These are phyloP conservation scores for Boletus tomentosulus DNA, from an alignment of 768 basidiomycete genomes.

Conservation along the genomic window DNA sequence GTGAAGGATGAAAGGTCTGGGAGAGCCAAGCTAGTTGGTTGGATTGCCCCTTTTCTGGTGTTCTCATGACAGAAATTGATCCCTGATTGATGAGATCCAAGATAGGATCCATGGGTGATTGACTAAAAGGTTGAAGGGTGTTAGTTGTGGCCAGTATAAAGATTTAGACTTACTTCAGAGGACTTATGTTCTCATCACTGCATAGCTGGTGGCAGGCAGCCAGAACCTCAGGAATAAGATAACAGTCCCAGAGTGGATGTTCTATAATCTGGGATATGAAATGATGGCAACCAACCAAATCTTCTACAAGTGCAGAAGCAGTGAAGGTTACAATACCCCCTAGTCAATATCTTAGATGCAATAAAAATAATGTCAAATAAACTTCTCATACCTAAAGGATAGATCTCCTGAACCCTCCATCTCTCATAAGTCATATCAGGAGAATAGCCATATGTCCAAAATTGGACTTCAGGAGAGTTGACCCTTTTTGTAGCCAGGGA, in stretches of 20 bases:
- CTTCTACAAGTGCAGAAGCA: conserved; percentile 51
- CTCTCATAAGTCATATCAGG: conserved; percentile 42
- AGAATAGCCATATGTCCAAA: conserved; percentile 69
- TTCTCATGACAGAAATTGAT: conserved; percentile 46
- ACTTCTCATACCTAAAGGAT: conserved; percentile 52
- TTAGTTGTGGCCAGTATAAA: background rate
- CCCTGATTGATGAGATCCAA: conserved; percentile 46
- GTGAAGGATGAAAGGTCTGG: conserved; percentile 13
- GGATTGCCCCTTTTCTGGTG: conserved; percentile 39
- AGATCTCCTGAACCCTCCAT: conserved; percentile 67
- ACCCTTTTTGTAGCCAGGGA: conserved; percentile 44
- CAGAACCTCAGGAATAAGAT: conserved; percentile 60
- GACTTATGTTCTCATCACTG: background rate
- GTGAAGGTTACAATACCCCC: conserved; percentile 76
- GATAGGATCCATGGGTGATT: conserved; percentile 18
- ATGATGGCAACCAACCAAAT: conserved; percentile 45
- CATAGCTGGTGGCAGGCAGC: conserved; percentile 36
- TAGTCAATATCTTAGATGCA: conserved; percentile 23
- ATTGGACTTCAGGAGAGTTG: conserved; percentile 46
- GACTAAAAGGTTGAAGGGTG: background rate
- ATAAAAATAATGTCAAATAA: background rate
- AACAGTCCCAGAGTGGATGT: conserved; percentile 68
- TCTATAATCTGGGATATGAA: conserved; percentile 48
- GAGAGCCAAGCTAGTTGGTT: conserved; percentile 24
- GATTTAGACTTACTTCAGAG: conserved; percentile 9